Conservation (phyloP, 164 flowering plant species). For the Vitis cinerea region DNA sequence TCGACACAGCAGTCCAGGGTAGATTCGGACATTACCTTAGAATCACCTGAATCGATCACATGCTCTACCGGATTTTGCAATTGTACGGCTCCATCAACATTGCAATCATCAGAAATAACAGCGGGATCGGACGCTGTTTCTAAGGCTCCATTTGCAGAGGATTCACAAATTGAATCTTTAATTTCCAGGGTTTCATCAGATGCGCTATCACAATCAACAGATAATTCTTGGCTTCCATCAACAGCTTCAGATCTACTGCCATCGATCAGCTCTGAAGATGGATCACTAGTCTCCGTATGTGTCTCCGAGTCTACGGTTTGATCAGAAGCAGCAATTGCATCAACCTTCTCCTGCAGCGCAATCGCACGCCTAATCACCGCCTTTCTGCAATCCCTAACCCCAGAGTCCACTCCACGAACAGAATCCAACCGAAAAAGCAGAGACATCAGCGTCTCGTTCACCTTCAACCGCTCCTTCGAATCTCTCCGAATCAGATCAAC, state of each 20-base stretch:
- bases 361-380: conserved; percentile 56
- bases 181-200: not conserved
- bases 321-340: conserved; percentile 26
- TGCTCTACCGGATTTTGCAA: not conserved
- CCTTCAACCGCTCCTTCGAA: conserved; percentile 49
- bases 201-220: not conserved
- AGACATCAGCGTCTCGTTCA: conserved; percentile 63
- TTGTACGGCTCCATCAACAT: conserved; percentile 3
- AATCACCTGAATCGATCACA: not conserved
- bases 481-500: conserved; percentile 43
- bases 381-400: conserved; percentile 61
- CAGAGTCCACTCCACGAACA: conserved; percentile 52
- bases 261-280: not conserved
- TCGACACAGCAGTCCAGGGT: not conserved
- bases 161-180: not conserved
- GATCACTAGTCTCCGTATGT: not conserved
- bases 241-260: not conserved
- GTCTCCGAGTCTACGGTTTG: not conserved
- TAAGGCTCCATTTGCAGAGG: not conserved
- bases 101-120: too few relatives aligned
- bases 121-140: too few relatives aligned
- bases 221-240: not conserved
- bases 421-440: conserved; percentile 66
- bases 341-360: conserved; percentile 60
- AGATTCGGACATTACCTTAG: not conserved